Percentiles rank a stretch among this genome's conserved stretches.
Evolutionary conservation across 768 basidiomycete species (phyloP).

Genomic region (Suillus subluteus): DNA sequence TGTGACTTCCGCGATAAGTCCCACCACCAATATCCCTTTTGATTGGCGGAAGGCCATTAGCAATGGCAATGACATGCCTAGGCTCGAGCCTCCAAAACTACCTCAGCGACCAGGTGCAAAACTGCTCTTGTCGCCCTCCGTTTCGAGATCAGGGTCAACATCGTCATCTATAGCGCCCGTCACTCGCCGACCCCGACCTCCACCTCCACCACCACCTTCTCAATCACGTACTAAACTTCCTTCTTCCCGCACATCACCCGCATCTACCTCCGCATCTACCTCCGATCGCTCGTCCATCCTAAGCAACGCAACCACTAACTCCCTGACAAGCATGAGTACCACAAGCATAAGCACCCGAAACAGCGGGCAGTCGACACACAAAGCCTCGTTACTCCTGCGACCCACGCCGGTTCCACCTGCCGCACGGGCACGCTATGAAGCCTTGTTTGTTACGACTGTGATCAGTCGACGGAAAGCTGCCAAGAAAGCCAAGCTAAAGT

Average conservation of each 20-base stretch:
- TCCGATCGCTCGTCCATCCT: constrained; percentile 70
- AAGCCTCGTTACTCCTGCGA: constrained; percentile 43
- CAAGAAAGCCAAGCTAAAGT: constrained; percentile 36
- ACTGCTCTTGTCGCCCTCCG: constrained; percentile 28
- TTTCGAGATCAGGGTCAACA: constrained; percentile 37
- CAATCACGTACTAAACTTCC: constrained; percentile 30
- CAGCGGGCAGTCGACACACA: constrained; percentile 28
- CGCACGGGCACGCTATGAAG: constrained; percentile 68
- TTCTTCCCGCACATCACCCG: constrained; percentile 40
- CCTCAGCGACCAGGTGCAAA: constrained; percentile 47
- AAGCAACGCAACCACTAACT: constrained; percentile 45
- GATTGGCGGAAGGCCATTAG: constrained; percentile 56
- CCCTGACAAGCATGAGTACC: constrained; percentile 43
- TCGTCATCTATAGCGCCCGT: constrained; percentile 41
- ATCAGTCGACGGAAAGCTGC: constrained; percentile 47
- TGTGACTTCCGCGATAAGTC: constrained; percentile 54
- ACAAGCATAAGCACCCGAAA: constrained; percentile 21
- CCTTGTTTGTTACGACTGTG: constrained; percentile 65
- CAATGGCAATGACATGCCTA: constrained; percentile 33
- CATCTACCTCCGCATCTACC: constrained; percentile 43
- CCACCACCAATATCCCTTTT: constrained; percentile 47
- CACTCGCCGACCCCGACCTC: constrained; percentile 47
- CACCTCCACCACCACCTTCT: constrained; percentile 36
- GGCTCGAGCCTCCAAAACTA: constrained; percentile 46
- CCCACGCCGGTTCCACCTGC: constrained; percentile 70